Evolutionary conservation across 805 yeast species (phyloP).

Genomic region (Lipomyces spencermartinsiae): DNA sequence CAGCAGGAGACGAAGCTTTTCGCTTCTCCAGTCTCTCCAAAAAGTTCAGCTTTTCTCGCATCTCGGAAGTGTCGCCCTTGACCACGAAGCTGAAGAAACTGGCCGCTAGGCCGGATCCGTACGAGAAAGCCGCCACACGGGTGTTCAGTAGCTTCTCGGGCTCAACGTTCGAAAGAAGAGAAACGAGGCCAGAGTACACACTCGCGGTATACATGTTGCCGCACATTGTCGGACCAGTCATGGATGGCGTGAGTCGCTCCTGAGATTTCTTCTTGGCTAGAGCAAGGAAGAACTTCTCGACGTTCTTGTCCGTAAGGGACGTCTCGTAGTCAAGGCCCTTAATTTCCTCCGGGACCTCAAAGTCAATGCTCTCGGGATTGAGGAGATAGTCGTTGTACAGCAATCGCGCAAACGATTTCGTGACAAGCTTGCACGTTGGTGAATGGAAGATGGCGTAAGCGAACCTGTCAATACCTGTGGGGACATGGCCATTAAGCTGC

Average conservation of each 20-base stretch:
- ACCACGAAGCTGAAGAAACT: conserved; percentile 81
- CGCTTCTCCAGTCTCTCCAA: conserved; percentile 72
- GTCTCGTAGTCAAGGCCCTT: conserved; percentile 71
- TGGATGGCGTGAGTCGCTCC: conserved; percentile 77
- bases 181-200: conserved; percentile 83
- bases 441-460: conserved; percentile 97
- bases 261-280: conserved; percentile 72
- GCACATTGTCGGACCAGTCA: conserved; percentile 90
- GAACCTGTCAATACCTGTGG: conserved; percentile 67
- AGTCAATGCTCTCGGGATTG: conserved; percentile 58
- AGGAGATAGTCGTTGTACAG: conserved; percentile 84
- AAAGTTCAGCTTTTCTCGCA: conserved; percentile 69
- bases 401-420: conserved; percentile 91
- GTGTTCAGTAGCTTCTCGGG: conserved; percentile 76
- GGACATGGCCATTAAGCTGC: conserved; percentile 53
- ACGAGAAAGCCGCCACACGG: conserved; percentile 91
- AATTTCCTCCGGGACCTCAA: conserved; percentile 57
- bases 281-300: conserved; percentile 85
- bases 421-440: conserved; percentile 94
- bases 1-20: conserved; percentile 69
- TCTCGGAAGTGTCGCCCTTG: conserved; percentile 76
- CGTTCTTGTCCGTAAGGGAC: conserved; percentile 75
- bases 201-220: conserved; percentile 99
- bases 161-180: conserved; percentile 77
- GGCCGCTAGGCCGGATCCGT: conserved; percentile 98